Conservation (phyloP, 257 asterid species). For the Fraxinus americana region DNA sequence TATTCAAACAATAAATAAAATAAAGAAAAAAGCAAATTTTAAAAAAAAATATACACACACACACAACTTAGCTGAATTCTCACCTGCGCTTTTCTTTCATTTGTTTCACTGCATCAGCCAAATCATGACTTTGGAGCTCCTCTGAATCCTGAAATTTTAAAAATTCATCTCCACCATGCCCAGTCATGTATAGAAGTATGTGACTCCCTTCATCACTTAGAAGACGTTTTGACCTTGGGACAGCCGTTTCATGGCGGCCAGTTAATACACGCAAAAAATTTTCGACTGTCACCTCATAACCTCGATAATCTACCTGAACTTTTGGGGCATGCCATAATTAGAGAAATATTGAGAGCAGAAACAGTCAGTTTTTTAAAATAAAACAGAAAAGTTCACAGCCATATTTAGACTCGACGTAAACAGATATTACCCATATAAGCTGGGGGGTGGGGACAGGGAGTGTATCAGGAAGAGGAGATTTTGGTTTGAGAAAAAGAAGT, state of each 20-base stretch:
- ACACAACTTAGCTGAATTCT: slow-evolving; percentile 16
- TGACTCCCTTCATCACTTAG: slow-evolving; percentile 99
- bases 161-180: slow-evolving; percentile 99
- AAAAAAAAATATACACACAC: not conserved
- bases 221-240: slow-evolving; percentile 95
- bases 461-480: not conserved
- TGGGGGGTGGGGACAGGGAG: not conserved
- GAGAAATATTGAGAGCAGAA: slow-evolving; percentile 25
- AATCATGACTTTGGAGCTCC: slow-evolving; percentile 98
- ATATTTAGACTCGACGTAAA: slow-evolving; percentile 14
- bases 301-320: slow-evolving; percentile 91
- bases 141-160: slow-evolving; percentile 95
- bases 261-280: slow-evolving; percentile 80
- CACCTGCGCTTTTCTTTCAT: slow-evolving; percentile 98
- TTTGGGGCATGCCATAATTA: slow-evolving; percentile 35
- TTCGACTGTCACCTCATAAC: slow-evolving; percentile 98
- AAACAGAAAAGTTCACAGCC: slow-evolving; percentile 11
- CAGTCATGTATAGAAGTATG: slow-evolving; percentile 93
- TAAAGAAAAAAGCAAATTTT: not conserved
- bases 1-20: not conserved
- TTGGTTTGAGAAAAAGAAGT: not conserved
- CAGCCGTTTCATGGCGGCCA: slow-evolving; percentile 95
- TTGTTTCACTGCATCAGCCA: slow-evolving; percentile 97
- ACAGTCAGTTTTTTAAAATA: not conserved
- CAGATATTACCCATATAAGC: slow-evolving; percentile 7